phyloP scores from a whole-genome alignment of 768 basidiomycete species.

The Pholiota molesta region DNA sequence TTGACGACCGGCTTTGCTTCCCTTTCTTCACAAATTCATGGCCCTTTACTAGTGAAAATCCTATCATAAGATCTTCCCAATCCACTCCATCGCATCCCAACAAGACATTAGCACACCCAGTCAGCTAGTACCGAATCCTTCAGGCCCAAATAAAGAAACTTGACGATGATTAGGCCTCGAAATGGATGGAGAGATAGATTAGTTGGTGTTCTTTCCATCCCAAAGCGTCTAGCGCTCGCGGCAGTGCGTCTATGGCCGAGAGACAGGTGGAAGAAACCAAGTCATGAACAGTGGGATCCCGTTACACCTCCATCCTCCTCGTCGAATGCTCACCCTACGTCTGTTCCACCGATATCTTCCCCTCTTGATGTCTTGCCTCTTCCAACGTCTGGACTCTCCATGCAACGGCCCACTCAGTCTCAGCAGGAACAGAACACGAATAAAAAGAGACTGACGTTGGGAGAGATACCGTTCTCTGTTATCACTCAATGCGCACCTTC shows the following conservation, averaged over 20 bases:
- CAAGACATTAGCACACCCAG: no score
- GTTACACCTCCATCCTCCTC: background rate
- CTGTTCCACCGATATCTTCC: background rate
- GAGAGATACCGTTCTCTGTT: background rate
- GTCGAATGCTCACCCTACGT: background rate
- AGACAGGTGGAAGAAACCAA: background rate
- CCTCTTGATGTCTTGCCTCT: background rate
- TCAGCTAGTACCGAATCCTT: background rate
- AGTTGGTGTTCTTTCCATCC: background rate
- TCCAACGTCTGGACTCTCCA: no score
- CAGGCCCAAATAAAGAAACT: background rate
- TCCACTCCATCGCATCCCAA: no score
- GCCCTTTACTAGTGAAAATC: no score
- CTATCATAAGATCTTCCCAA: no score
- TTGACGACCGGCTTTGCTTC: no score
- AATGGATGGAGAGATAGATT: background rate
- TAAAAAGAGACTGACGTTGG: background rate
- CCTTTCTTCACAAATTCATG: no score
- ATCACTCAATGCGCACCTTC: conserved; percentile 2
- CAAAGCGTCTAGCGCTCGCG: background rate
- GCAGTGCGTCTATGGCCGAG: background rate
- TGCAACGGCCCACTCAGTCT: background rate
- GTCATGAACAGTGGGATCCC: background rate
- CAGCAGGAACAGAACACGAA: background rate
- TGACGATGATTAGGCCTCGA: background rate